A percentile compares a stretch with the other conserved stretches of the same genome.
Conservation (phyloP, 176 grass and related monocot species). For the Dactylis glomerata region DNA sequence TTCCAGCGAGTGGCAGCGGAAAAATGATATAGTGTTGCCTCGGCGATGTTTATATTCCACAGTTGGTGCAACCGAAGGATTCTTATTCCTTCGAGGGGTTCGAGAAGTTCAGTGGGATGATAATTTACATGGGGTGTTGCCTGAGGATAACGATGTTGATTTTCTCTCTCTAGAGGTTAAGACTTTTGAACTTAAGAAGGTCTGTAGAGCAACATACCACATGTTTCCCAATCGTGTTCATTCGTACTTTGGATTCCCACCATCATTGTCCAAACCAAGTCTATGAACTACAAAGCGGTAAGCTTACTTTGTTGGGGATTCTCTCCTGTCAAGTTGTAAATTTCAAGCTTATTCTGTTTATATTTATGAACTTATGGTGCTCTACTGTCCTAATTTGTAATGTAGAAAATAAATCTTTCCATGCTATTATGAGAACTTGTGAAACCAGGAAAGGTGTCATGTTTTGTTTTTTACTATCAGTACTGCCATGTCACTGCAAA, state of each 20-base stretch:
- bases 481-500: neutral
- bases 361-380: neutral
- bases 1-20: neutral
- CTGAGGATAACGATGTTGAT: neutral
- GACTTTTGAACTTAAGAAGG: slow-evolving; percentile 16
- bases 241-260: slow-evolving; percentile 3
- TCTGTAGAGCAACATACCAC: neutral
- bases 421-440: neutral
- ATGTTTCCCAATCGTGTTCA: neutral
- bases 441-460: neutral
- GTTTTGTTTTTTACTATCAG: neutral
- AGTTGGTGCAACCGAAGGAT: neutral
- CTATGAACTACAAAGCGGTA: slow-evolving; percentile 23
- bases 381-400: neutral
- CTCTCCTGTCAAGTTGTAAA: neutral
- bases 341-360: neutral
- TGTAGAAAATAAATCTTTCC: neutral
- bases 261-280: slow-evolving; percentile 10
- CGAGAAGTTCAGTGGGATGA: neutral
- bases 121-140: no score
- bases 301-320: neutral
- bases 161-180: neutral
- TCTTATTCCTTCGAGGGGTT: slow-evolving; percentile 10
- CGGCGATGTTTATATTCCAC: neutral
- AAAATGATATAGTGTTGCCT: slow-evolving; percentile 8